Conservation (phyloP, 2,329 filamentous ascomycete genomes). For the Juglanconis oblonga region DNA sequence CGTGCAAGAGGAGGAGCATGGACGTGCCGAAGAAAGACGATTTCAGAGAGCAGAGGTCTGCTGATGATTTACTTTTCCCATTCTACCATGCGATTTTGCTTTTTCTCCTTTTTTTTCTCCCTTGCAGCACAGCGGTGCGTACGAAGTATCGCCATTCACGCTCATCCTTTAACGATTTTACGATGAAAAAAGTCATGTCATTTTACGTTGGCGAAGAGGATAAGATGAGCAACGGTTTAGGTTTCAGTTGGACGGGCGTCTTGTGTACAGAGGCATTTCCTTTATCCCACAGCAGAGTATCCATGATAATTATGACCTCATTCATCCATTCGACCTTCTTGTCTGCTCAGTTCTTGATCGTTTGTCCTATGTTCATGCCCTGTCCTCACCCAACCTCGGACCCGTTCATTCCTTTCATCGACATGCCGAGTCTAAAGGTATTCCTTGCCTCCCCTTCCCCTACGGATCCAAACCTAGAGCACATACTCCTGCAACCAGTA, state of each 20-base stretch:
- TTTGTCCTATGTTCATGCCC: too few species aligned
- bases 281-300: not conserved
- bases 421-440: too few species aligned
- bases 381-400: not conserved
- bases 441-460: too few species aligned
- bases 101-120: not conserved
- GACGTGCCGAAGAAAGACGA: not conserved
- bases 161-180: slow-evolving; percentile 2
- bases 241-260: not conserved
- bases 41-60: not conserved
- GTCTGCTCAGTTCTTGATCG: not conserved
- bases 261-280: not conserved
- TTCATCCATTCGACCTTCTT: not conserved
- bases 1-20: not conserved
- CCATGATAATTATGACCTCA: not conserved
- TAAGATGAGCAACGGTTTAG: not conserved
- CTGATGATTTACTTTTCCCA: not conserved
- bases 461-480: too few species aligned
- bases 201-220: not conserved
- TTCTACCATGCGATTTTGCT: not conserved
- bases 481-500: too few species aligned
- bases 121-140: slow-evolving; percentile 1
- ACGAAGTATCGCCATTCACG: not conserved
- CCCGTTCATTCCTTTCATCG: too few species aligned
- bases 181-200: slow-evolving; percentile 9